Evolutionary conservation across 257 asterid species (phyloP).

Genomic region (Rubia yunnanensis): DNA sequence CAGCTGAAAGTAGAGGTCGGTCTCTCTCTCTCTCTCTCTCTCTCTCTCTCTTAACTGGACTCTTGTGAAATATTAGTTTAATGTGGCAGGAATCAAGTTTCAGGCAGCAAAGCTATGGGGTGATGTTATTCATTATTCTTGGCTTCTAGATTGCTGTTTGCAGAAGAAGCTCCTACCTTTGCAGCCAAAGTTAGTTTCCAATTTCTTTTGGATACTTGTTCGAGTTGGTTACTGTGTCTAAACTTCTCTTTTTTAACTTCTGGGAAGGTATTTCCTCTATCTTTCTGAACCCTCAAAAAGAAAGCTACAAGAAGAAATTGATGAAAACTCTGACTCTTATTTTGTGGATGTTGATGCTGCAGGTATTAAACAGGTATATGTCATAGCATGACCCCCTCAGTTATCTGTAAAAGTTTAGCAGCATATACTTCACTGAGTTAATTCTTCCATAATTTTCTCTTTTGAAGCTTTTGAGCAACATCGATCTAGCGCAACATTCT

Average conservation of each 20-base stretch:
- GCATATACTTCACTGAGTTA: not conserved
- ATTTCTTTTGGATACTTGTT: not conserved
- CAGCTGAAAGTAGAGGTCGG: constrained; percentile 84
- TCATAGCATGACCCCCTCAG: not conserved
- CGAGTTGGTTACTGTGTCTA: constrained; percentile 5
- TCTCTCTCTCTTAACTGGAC: not conserved
- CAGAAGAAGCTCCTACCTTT: constrained; percentile 74
- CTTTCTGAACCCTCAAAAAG: constrained; percentile 71
- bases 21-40: constrained; percentile 15
- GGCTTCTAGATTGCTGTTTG: constrained; percentile 76
- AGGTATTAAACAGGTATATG: constrained; percentile 63
- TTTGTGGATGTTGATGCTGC: constrained; percentile 49
- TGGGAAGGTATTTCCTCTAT: constrained; percentile 59
- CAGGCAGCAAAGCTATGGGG: constrained; percentile 87
- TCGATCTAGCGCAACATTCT: constrained; percentile 30
- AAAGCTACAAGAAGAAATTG: constrained; percentile 73
- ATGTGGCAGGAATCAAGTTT: constrained; percentile 71
- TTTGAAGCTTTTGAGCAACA: constrained; percentile 57
- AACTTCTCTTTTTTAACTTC: constrained; percentile 10
- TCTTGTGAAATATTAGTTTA: not conserved
- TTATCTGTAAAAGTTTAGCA: not conserved
- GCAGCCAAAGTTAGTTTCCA: constrained; percentile 59
- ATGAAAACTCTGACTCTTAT: constrained; percentile 72
- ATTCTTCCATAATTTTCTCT: constrained; percentile 6
- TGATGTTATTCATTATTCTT: constrained; percentile 77